A percentile compares a stretch with the other conserved stretches of the same genome.
phyloP scores from a whole-genome alignment of 1,284 basidiomycete species.

The Ustilago nuda region DNA sequence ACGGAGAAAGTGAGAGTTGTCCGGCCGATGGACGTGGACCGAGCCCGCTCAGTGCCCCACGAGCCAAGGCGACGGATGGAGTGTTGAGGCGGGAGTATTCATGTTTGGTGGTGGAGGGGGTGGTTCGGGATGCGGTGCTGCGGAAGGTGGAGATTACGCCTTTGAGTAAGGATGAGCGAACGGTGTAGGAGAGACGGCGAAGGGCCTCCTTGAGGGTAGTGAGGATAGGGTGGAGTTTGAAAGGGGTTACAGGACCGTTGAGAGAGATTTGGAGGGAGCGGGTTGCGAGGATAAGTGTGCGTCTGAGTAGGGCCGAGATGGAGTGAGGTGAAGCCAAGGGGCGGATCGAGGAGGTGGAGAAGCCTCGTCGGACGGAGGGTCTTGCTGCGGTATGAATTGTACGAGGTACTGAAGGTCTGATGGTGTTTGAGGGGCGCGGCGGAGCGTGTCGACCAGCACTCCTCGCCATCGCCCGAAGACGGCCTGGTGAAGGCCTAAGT shows the following conservation, averaged over 20 bases:
- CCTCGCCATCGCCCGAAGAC: conserved; percentile 11
- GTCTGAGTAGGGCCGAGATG: not conserved
- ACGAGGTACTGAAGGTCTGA: conserved; percentile 6
- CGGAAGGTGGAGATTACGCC: conserved; percentile 20
- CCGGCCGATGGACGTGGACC: conserved; percentile 27
- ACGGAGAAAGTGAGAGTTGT: conserved; percentile 15
- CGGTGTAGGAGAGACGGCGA: not conserved
- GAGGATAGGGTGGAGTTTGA: not conserved
- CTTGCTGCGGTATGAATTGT: not conserved
- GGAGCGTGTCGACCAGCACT: conserved; percentile 6
- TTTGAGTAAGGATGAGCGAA: conserved; percentile 18
- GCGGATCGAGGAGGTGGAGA: not conserved
- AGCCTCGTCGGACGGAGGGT: not conserved
- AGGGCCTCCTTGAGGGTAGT: not conserved
- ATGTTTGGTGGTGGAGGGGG: not conserved
- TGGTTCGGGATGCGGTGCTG: conserved; percentile 4
- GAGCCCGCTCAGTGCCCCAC: conserved; percentile 20
- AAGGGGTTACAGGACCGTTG: not conserved
- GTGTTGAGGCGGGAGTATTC: conserved; percentile 20
- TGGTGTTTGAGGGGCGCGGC: conserved; percentile 4
- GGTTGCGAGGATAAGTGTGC: not conserved
- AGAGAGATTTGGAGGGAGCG: not conserved
- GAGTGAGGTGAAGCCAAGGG: not conserved
- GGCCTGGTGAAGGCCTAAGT: conserved; percentile 23
- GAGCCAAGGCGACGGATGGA: conserved; percentile 18